Evolutionary conservation across 768 basidiomycete species (phyloP).

Genomic region (Cubamyces lactineus): DNA sequence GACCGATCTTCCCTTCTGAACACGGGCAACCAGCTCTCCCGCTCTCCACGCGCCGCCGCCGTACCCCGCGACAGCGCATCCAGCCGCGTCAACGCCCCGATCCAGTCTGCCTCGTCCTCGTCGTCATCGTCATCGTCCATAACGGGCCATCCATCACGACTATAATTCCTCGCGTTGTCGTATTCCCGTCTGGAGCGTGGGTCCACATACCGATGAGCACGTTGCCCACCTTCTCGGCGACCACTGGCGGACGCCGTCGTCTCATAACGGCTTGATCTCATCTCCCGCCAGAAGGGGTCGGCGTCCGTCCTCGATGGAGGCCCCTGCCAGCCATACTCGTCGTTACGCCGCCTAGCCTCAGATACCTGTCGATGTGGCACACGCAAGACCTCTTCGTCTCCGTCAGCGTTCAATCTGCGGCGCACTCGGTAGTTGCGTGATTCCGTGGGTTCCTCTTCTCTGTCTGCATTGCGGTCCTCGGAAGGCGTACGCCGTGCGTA

Average conservation of each 20-base stretch:
- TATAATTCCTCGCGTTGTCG: neutral
- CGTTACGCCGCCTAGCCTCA: neutral
- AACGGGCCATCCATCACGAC: neutral
- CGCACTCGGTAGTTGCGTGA: constrained; percentile 23
- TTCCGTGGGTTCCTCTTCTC: constrained; percentile 1
- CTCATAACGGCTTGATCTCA: too few species aligned
- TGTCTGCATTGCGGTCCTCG: neutral
- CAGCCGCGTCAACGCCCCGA: constrained; percentile 4
- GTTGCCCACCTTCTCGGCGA: too few species aligned
- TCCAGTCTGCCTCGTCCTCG: constrained; percentile 5
- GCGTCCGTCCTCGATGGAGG: neutral
- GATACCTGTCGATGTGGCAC: constrained; percentile 1
- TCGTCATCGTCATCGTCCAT: constrained; percentile 9
- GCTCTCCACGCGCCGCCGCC: neutral
- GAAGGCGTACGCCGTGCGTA: neutral
- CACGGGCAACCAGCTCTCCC: neutral
- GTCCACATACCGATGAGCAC: too few species aligned
- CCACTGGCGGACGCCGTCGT: too few species aligned
- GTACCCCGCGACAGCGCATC: constrained; percentile 7
- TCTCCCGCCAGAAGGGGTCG: neutral
- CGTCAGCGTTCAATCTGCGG: constrained; percentile 25
- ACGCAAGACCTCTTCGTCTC: constrained; percentile 17
- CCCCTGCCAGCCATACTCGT: neutral
- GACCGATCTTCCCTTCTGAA: neutral
- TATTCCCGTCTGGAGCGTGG: too few species aligned